These are phyloP conservation scores for Oryza brachyantha DNA, from an alignment of 176 grass and related monocot genomes.

Conservation along the genomic window DNA sequence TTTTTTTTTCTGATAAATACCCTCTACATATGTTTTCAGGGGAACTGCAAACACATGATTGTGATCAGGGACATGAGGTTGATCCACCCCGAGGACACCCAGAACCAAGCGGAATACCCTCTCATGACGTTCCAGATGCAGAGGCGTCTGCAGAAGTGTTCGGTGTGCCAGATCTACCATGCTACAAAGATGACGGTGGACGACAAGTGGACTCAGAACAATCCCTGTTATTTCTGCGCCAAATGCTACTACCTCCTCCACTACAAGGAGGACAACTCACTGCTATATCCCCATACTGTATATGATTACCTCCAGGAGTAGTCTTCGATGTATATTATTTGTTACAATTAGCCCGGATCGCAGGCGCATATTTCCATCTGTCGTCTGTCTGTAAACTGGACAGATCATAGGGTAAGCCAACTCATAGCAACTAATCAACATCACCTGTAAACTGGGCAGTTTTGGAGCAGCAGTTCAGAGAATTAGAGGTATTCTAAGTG, in stretches of 20 bases:
- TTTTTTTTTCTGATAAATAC: neutral
- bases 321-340: neutral
- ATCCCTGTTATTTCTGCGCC: constrained; percentile 94
- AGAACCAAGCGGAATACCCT: constrained; percentile 72
- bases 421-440: too few species aligned
- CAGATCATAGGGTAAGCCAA: too few species aligned
- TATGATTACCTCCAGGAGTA: constrained; percentile 79
- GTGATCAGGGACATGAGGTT: constrained; percentile 87
- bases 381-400: neutral
- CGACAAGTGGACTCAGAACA: constrained; percentile 78
- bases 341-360: neutral
- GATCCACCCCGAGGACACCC: constrained; percentile 71
- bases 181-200: constrained; percentile 84
- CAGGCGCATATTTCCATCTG: neutral
- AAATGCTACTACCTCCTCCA: constrained; percentile 96
- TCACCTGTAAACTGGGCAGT: neutral
- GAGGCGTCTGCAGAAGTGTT: constrained; percentile 71
- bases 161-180: constrained; percentile 74
- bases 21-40: constrained; percentile 42
- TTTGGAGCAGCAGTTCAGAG: too few species aligned
- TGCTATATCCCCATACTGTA: constrained; percentile 65
- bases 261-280: constrained; percentile 78
- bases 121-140: constrained; percentile 70
- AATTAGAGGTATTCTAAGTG: too few species aligned
- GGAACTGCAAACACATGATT: constrained; percentile 79